A percentile compares a stretch with the other conserved stretches of the same genome.
phyloP scores from a whole-genome alignment of 164 flowering plant genomes.

The Piper longum region DNA sequence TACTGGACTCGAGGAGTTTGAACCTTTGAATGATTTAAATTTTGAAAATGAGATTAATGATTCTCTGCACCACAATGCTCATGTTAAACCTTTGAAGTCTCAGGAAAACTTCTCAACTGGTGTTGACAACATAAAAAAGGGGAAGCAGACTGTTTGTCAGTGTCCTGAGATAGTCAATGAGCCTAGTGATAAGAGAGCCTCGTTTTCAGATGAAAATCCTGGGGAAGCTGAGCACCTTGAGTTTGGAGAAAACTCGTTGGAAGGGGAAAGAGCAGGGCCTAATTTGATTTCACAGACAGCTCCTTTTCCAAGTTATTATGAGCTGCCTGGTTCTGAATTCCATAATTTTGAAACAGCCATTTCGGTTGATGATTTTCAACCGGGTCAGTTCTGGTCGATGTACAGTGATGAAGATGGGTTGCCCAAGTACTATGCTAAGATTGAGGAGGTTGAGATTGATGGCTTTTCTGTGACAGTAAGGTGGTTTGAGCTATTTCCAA shows the following conservation, averaged over 20 bases:
- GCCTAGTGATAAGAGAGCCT: constrained; percentile 1
- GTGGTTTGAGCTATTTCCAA: constrained; percentile 25
- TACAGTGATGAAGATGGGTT: constrained; percentile 42
- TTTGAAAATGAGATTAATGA: neutral
- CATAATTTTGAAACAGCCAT: constrained; percentile 29
- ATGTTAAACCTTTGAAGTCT: neutral
- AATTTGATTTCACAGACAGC: neutral
- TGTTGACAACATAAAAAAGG: neutral
- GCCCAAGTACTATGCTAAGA: constrained; percentile 46
- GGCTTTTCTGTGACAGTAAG: constrained; percentile 17
- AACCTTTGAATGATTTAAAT: neutral
- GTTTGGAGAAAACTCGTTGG: neutral
- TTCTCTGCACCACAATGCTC: neutral
- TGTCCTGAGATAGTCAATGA: neutral
- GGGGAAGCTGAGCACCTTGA: neutral
- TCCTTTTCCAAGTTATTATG: neutral
- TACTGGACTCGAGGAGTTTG: constrained; percentile 13
- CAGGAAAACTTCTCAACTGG: neutral
- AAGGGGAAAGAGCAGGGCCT: neutral
- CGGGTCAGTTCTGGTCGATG: constrained; percentile 65
- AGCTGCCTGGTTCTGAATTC: constrained; percentile 39
- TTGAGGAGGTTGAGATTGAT: constrained; percentile 16
- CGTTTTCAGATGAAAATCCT: neutral
- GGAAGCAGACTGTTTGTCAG: neutral
- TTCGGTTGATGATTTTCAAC: constrained; percentile 26